These are phyloP conservation scores for Pseudonitzschia multiseries DNA, from an alignment of 108 stramenopile genomes.

Conservation along the genomic window DNA sequence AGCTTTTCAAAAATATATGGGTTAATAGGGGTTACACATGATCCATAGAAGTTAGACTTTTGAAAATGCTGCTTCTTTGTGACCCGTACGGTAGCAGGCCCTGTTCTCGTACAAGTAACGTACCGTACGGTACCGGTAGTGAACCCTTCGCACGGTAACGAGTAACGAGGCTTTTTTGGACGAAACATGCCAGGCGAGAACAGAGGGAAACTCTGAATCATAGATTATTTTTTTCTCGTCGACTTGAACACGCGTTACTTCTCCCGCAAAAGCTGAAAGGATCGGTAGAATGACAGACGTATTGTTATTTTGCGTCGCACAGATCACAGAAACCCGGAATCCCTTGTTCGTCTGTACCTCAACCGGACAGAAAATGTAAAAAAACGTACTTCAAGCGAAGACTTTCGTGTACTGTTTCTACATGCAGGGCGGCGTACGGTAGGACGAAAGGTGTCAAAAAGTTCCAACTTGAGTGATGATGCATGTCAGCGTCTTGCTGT, in stretches of 20 bases:
- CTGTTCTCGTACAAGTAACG: no score
- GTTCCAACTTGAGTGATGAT: neutral
- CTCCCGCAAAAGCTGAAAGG: neutral
- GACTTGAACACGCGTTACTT: neutral
- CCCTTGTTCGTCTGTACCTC: neutral
- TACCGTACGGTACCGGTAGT: no score
- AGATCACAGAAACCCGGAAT: neutral
- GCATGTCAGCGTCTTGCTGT: conserved; percentile 1
- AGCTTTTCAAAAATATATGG: no score
- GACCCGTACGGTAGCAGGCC: no score
- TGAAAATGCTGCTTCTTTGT: no score
- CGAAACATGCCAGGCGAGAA: no score
- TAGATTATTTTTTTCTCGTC: neutral
- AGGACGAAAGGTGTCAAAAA: neutral
- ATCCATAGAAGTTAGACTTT: no score
- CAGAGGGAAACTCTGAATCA: no score
- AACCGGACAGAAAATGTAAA: neutral
- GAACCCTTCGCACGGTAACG: no score
- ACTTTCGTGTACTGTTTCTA: conserved; percentile 3
- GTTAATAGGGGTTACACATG: no score
- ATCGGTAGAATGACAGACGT: neutral
- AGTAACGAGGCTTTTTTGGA: no score
- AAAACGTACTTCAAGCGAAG: conserved; percentile 2
- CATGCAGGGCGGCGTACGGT: neutral
- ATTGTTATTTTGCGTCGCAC: neutral